Base-by-base conservation (phyloP, 257 asterid species). In the Petunia axillaris region DNA sequence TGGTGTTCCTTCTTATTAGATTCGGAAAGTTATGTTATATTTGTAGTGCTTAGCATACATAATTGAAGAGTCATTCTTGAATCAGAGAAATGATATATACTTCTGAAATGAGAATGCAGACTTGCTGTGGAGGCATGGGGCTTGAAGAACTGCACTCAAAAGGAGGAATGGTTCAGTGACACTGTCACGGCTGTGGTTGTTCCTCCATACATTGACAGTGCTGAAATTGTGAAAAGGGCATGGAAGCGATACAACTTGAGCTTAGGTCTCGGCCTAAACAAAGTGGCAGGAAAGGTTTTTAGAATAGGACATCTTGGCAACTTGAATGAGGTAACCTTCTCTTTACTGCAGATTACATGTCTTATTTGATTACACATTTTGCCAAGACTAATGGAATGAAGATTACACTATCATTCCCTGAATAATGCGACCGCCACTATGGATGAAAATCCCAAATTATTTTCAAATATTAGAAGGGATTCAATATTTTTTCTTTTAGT, bases 121-220 rank as follows among this genome's bases (percentile, higher is more conserved):
- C 92, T 93, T 83, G 99, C 99, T 4, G 97, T 96, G 82, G 98
- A 94, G 87, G 99, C 98, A 3, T 96, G 99, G 99, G 99, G 99
- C 6, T 84, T 94, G 90, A 96, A 94, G 95, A 96, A 96, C 89
- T 96, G 98, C 90, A 94, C 99, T 39, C 98, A 94, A 83, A 92
- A 91, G 92, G 97, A 94, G 87, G 99, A 96, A 80, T 94, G 98
- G 94, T 86, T 64, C 88, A 96, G 99, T 78, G 97, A 96, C 87
- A 96, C 99, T 0, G 99, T 96, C 55, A 96, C 99, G 64, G 99
- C 99, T 10, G 95, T 96, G 64, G 76, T 94, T 14, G 90, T 96
- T 77, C 99, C 99, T 9, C 80, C 98, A 11, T 75, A 90, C 86
- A 91, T 96, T 10, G 97, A 94, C 43, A 94, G 98, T 83, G 9